A percentile compares a stretch with the other conserved stretches of the same genome.
These are phyloP conservation scores for cucumber (Cucumis sativus) DNA, from an alignment of 306 rosid genomes.

Conservation along the genomic window DNA sequence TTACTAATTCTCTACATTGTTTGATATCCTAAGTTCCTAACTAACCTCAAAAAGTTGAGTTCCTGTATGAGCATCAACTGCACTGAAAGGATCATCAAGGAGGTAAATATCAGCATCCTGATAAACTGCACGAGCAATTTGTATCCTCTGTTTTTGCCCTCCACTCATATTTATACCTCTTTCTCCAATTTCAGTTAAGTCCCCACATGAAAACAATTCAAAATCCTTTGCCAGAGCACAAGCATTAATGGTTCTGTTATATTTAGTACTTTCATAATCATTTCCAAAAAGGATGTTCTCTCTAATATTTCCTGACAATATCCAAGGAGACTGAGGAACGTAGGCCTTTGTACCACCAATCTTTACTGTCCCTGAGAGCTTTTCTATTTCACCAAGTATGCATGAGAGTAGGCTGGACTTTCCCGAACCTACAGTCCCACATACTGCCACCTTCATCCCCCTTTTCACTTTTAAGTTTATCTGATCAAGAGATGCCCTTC, in stretches of 20 bases:
- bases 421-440: conserved; percentile 86
- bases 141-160: conserved; percentile 94
- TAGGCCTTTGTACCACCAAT: conserved; percentile 83
- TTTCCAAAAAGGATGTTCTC: conserved; percentile 77
- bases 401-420: conserved; percentile 68
- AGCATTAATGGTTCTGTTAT: conserved; percentile 58
- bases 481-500: conserved; percentile 42
- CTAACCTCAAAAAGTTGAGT: conserved; percentile 75
- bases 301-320: conserved; percentile 64
- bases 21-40: not conserved
- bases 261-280: conserved; percentile 35
- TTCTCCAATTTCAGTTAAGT: conserved; percentile 77
- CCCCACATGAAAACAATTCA: conserved; percentile 68
- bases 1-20: not conserved
- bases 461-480: conserved; percentile 60
- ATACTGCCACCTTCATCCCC: conserved; percentile 47
- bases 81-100: conserved; percentile 88
- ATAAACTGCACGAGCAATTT: conserved; percentile 78
- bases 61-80: conserved; percentile 97
- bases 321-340: conserved; percentile 89
- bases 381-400: conserved; percentile 68
- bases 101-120: conserved; percentile 77
- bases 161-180: conserved; percentile 97
- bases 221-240: conserved; percentile 83
- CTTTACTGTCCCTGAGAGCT: conserved; percentile 51